Evolutionary conservation across 2,329 filamentous ascomycete species (phyloP).

Genomic region (Xylariales sp.): DNA sequence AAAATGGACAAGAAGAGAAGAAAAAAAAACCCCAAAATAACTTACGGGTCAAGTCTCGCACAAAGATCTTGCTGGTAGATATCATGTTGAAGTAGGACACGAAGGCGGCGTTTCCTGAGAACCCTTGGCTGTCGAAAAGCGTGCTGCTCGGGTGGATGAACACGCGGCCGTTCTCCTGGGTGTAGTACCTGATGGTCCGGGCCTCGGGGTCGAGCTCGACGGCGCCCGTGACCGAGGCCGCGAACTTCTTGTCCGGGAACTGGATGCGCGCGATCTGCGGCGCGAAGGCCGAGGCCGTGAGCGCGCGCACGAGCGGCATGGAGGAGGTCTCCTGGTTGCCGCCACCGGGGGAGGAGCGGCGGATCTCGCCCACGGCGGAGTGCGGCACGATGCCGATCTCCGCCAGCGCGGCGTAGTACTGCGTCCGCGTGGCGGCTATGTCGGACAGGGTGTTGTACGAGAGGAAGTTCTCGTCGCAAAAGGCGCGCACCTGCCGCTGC

Average conservation of each 20-base stretch:
- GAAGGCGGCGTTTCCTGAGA: constrained; percentile 70
- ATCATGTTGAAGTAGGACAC: constrained; percentile 91
- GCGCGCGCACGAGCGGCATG: constrained; percentile 57
- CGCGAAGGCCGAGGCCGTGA: constrained; percentile 69
- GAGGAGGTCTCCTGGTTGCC: constrained; percentile 17
- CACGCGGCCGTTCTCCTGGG: constrained; percentile 77
- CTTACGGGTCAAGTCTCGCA: constrained; percentile 84
- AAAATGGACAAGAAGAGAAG: too few species aligned
- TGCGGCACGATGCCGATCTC: constrained; percentile 74
- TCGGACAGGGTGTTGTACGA: constrained; percentile 80
- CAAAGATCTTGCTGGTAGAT: constrained; percentile 85
- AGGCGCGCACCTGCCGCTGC: constrained; percentile 63
- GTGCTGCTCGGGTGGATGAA: constrained; percentile 91
- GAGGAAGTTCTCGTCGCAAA: constrained; percentile 84
- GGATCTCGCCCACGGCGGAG: background rate
- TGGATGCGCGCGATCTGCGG: constrained; percentile 90
- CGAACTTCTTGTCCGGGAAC: constrained; percentile 94
- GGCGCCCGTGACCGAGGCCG: constrained; percentile 78
- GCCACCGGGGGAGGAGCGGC: too few species aligned
- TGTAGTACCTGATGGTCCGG: constrained; percentile 87
- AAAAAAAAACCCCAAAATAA: constrained; percentile 15
- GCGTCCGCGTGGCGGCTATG: constrained; percentile 78
- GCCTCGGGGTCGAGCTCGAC: constrained; percentile 93
- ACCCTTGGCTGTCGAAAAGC: constrained; percentile 77
- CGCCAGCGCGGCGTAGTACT: constrained; percentile 80